Evolutionary conservation across 148 eudicot genomes (phyloP), one percentile per base, ranked within the genome.

Genomic region (Dianthus caryophyllus): DNA sequence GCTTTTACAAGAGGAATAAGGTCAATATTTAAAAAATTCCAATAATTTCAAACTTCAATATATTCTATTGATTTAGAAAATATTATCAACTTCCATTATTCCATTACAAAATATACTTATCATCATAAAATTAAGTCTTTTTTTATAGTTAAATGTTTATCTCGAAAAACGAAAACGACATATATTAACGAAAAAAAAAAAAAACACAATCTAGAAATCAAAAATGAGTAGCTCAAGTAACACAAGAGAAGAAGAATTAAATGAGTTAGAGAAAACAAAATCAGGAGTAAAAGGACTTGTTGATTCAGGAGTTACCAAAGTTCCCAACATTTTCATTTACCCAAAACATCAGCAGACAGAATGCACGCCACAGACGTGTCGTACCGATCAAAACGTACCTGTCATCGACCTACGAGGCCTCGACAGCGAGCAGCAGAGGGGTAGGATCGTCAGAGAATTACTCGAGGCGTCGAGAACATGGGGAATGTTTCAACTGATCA

Each of bases 401-500:
- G 54, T 72, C 56, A 46, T 72, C 13, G 50, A 72, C 48, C 76
- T 72, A 21, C 41, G 9, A 47, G 72, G 17, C 14, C 25, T 7
- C 11, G 70, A 65, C 10, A 44, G 31, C 6, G 52, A 12, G 52
- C 36, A 26, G 15, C 0, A 24, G 3, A 63, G 36, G 52, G 24
- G 33, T 25, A 33, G n/a, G 36, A 26, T 63, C 9, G 66, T 63
- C 10, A 44, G 52, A 43, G 52, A 63, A 41, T 25, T 63, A 25
- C 66, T 63, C 16, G 36, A 24, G 6, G 66, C 52, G 7, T 63
- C 66, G 66, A 63, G 7, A 9, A 63, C 31, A 25, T 63, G 66
- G 66, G 66, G 66, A 63, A 63, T 63, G 66, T 63, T 63, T 63
- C 51, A 63, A 33, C 36, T 63, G 66, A 43, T 63, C 0, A 63